Percentiles rank a stretch among this genome's conserved stretches.
These are phyloP conservation scores for Suillus hirtellus DNA, from an alignment of 768 basidiomycete species.

Conservation along the genomic window DNA sequence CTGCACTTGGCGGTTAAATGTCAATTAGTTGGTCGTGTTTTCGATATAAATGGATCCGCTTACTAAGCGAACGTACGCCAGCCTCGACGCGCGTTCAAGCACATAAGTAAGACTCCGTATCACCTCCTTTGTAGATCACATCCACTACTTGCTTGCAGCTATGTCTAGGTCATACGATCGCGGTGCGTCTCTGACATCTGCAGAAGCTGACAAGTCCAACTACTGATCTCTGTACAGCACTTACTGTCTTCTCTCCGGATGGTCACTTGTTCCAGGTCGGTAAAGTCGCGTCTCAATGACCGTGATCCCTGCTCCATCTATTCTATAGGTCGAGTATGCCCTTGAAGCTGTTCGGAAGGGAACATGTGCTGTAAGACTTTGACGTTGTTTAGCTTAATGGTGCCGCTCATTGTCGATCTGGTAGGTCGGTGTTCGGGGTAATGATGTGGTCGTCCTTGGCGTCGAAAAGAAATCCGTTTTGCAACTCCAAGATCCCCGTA, in stretches of 20 bases:
- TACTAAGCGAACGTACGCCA: slow-evolving; percentile 30
- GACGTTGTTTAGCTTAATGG: background rate
- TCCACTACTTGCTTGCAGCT: slow-evolving; percentile 11
- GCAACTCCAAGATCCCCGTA: slow-evolving; percentile 97
- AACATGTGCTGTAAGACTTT: slow-evolving; percentile 82
- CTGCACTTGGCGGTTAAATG: background rate
- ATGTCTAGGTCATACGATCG: slow-evolving; percentile 98
- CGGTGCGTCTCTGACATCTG: slow-evolving; percentile 51
- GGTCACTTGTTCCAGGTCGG: slow-evolving; percentile 96
- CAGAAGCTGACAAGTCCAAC: background rate
- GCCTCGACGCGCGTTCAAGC: slow-evolving; percentile 51
- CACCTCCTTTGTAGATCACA: slow-evolving; percentile 9
- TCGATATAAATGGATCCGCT: slow-evolving; percentile 10
- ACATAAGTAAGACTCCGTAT: slow-evolving; percentile 11
- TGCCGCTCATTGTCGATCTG: slow-evolving; percentile 12
- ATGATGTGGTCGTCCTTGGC: slow-evolving; percentile 92
- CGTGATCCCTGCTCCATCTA: slow-evolving; percentile 20
- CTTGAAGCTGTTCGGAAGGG: slow-evolving; percentile 97
- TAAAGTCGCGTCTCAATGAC: slow-evolving; percentile 28
- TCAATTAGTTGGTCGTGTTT: background rate
- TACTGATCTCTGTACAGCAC: slow-evolving; percentile 51
- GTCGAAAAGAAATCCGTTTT: slow-evolving; percentile 99
- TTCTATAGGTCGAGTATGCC: slow-evolving; percentile 91
- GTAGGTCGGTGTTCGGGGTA: slow-evolving; percentile 94
- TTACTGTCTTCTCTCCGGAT: slow-evolving; percentile 98